Evolutionary conservation across 768 basidiomycete species (phyloP), one percentile per base, ranked within the genome.

Genomic region (Heimioporus sp.): DNA sequence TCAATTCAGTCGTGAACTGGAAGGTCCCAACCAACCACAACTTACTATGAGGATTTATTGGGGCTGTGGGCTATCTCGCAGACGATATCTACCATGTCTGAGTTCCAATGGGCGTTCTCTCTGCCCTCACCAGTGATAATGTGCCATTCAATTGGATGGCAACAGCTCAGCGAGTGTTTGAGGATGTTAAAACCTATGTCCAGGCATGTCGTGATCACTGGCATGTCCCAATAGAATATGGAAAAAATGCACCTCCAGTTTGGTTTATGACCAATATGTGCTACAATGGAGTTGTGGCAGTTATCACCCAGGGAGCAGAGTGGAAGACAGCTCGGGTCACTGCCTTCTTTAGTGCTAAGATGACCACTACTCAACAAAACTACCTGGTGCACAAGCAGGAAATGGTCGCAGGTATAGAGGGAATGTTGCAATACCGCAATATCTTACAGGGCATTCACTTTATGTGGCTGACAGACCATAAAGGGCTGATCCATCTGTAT

Each of bases 341-440:
- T 13, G 43, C 47, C 0, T 54, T 54, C 19, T 56, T 40, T 21
- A 49, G 43, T 2, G 52, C 48, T 0, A 76, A 74, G 43, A 52
- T 75, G 4, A 71, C 63, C 16, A 35, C 65, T 0, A 67, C 73
- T 0, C 72, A 76, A 44, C 71, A 72, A 21, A 75, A 75, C 38
- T 75, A 76, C 31, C 62, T 71, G 2, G 69, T 71, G 0, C 74
- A 75, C 24, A 70, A 76, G 44, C 68, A 70, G 10, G 72, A 76
- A 34, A 59, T 76, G 57, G 46, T 76, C 0, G 71, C 70, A 0
- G 69, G 70, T 1, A 55, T 76, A 0, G 72, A 75, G 32, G 65
- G 69, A 0, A 67, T 74, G 66, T 52, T 69, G 5, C 35, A 61
- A 0, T 64, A 68, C 21, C 34, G 55, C 0, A 65, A 70, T 38